Percentiles rank a stretch among this genome's conserved stretches.
phyloP scores from a whole-genome alignment of 2,329 filamentous ascomycete genomes.

The Harringtonia aguacate region DNA sequence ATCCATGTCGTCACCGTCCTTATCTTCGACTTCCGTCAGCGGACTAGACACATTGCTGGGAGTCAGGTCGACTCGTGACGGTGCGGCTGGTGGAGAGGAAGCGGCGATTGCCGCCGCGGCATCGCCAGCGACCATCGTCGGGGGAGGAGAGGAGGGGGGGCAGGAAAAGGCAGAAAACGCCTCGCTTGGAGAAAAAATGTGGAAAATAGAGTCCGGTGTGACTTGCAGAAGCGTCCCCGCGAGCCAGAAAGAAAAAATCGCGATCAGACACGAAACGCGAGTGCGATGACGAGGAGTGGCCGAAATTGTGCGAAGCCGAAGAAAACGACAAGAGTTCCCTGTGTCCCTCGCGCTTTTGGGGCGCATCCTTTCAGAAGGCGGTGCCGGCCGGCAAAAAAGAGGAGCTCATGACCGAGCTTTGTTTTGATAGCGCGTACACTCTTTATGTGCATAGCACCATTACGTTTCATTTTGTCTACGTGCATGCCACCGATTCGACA shows the following conservation, averaged over 20 bases:
- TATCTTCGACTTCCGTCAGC: conserved; percentile 83
- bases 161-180: not conserved
- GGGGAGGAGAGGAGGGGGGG: not conserved
- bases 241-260: too few species aligned
- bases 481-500: too few species aligned
- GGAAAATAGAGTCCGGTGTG: not conserved
- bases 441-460: not conserved
- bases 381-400: conserved; percentile 1
- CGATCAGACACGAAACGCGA: too few species aligned
- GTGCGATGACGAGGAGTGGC: not conserved
- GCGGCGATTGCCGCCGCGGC: conserved; percentile 34
- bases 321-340: conserved; percentile 9
- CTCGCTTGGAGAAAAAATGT: not conserved
- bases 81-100: conserved; percentile 35
- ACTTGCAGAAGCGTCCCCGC: too few species aligned
- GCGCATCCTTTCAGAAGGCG: not conserved
- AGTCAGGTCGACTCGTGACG: conserved; percentile 37
- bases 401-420: not conserved
- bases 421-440: too few species aligned
- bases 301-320: too few species aligned
- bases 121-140: conserved; percentile 38
- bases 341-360: conserved; percentile 2
- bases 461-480: not conserved
- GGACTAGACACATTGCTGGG: conserved; percentile 77
- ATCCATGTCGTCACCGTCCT: conserved; percentile 52